Evolutionary conservation across 768 basidiomycete species (phyloP), one percentile per base, ranked within the genome.

Genomic region (Russula compacta): DNA sequence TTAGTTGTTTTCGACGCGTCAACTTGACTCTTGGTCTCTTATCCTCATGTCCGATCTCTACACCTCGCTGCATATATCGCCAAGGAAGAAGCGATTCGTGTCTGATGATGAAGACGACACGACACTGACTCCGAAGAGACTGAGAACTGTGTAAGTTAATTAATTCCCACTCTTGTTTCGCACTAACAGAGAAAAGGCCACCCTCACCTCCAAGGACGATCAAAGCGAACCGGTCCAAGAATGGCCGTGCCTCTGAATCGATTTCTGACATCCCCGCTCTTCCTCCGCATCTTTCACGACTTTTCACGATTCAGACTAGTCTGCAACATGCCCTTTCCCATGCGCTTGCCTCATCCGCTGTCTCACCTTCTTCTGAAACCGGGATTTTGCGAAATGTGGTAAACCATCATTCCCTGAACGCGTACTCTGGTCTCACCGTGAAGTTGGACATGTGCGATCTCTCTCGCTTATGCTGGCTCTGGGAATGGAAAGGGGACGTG

Each of bases 241-340:
- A 17, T 2, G 43, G 9, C 21, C 14, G 56, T 19, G 24, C 53
- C 46, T 60, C 52, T 63, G 59, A 66, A 64, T 47, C 66, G 64
- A 56, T 70, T 56, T 58, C 56, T 42, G 61, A 72, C 32, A 57
- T 63, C 29, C 61, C 39, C 14, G 8, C 75, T 8, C 72, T 91
- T 42, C 85, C 89, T 11, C 46, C 72, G 11, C 79, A 85, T 64
- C 76, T 92, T 35, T 70, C 79, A 44, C 84, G 87, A 40, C 79
- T 92, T 40, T 76, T 77, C 64, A 77, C 73, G 56, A 77, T 87
- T 50, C 85, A 92, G 67, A 84, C 81, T 24, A 81, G 84, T 12
- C 75, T 92, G 50, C 88, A 92, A 66, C 86, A 87, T 69, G 90
- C 91, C 53, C 79, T 92, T 57, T 90, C 91, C 2, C 88, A 90